These are phyloP conservation scores for Lentinus brumalis DNA, from an alignment of 768 basidiomycete genomes.

Conservation along the genomic window DNA sequence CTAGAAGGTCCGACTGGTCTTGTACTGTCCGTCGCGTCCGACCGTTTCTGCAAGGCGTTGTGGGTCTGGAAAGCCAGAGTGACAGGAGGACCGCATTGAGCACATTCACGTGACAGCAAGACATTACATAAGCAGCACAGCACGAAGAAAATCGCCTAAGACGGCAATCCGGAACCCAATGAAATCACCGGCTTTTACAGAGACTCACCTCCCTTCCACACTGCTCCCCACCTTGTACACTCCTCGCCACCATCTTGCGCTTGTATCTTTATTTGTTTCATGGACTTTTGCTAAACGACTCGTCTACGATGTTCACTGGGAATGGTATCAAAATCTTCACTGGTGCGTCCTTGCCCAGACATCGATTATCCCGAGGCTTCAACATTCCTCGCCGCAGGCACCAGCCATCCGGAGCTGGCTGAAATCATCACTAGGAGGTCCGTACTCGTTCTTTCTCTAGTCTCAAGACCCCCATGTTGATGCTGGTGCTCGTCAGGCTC, in stretches of 20 bases:
- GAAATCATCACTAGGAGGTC: constrained; percentile 93
- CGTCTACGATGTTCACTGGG: constrained; percentile 50
- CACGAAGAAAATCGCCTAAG: not conserved
- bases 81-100: too few species aligned
- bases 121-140: too few species aligned
- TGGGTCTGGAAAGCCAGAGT: too few species aligned
- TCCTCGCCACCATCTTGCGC: constrained; percentile 11
- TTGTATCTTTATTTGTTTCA: constrained; percentile 33
- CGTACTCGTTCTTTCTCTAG: constrained; percentile 21
- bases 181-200: not conserved
- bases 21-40: too few species aligned
- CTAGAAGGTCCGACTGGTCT: too few species aligned
- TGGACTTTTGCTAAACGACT: constrained; percentile 26
- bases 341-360: constrained; percentile 38
- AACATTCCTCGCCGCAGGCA: constrained; percentile 53
- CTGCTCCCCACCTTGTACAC: constrained; percentile 13
- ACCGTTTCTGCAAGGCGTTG: too few species aligned
- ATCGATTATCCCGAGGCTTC: constrained; percentile 13
- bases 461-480: not conserved
- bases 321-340: constrained; percentile 61
- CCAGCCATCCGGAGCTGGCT: constrained; percentile 93
- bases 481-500: constrained; percentile 53
- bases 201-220: too few species aligned
- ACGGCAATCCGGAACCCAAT: not conserved
- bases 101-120: not conserved